These are phyloP conservation scores for Aspergillus sp. DNA, from an alignment of 2,329 filamentous ascomycete species.

Conservation along the genomic window DNA sequence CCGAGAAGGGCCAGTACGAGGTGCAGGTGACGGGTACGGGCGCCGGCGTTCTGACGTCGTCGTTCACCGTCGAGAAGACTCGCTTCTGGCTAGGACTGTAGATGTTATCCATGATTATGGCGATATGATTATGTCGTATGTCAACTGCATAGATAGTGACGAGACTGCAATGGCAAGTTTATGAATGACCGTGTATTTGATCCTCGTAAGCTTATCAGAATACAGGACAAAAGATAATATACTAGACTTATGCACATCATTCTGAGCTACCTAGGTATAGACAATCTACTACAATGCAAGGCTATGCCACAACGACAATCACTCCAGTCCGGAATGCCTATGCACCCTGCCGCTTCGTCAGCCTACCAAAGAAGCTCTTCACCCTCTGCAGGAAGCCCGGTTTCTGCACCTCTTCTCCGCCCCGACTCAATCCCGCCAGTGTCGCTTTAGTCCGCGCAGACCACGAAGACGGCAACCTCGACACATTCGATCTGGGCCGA, in stretches of 20 bases:
- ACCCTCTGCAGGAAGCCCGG: slow-evolving; percentile 4
- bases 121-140: background rate
- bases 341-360: background rate
- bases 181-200: no score
- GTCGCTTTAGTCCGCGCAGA: slow-evolving; percentile 2
- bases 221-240: no score
- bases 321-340: no score
- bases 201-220: no score
- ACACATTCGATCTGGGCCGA: slow-evolving; percentile 1
- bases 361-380: slow-evolving; percentile 2
- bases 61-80: slow-evolving; percentile 59
- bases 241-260: no score
- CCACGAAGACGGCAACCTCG: slow-evolving; percentile 8
- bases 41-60: slow-evolving; percentile 48
- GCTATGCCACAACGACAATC: no score
- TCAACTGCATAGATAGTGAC: background rate
- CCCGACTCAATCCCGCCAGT: background rate
- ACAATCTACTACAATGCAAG: no score
- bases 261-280: no score
- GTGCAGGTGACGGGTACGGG: slow-evolving; percentile 60
- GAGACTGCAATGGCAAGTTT: background rate
- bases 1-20: slow-evolving; percentile 63
- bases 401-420: background rate
- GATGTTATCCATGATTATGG: background rate
- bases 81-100: slow-evolving; percentile 67